Base-by-base conservation (phyloP, 2,329 filamentous ascomycete genomes). In the Hawksworthiomyces lignivorus region DNA sequence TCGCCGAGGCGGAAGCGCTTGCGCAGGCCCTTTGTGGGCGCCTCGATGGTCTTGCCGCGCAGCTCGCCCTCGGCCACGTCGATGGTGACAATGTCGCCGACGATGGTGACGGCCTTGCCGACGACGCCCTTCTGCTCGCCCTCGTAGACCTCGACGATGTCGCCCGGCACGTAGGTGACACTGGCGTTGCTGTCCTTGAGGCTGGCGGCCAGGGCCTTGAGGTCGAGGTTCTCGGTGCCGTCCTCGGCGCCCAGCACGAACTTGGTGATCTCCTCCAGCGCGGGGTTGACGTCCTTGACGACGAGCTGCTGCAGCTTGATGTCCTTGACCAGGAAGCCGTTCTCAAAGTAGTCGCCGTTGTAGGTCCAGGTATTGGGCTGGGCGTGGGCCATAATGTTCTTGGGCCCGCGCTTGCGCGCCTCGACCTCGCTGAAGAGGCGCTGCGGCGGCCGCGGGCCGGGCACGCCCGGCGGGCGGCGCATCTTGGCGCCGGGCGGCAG, bases 141-240 rank as follows among this genome's bases (percentile, higher is more conserved):
- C 44, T 89, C 81, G 61, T 89, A 97, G 32, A 98, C 87, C 62
- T 97, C 90, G 18, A 98, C 89, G n/a, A 89, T 80, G 59, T 98
- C 92, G 26, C 94, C 94, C 4, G 89, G 86, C 5, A 94, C 75
- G 56, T 95, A 98, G 4, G 84, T 83, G 26, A 89, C 83, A 47
- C 84, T 84, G 8, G 81, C 79, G 46, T 84, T 85, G 51, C 80
- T 84, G 45, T 87, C 85, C 58, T 94, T 95, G 41, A 97, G 70
- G 51, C 87, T 95, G 36, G 88, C 85, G 8, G 90, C 88, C 40
- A 98, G 72, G 2, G 90, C 88, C 54, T 89, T 84, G 32, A 98
- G 74, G 64, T 98, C 92, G 27, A 98, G 74, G 50, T 94, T 94
- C 54, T 95, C 88, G 0, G 87, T 89, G 15, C 92, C 92, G 58